A percentile compares a stretch with the other conserved stretches of the same genome.
These are phyloP conservation scores for Helenozyma baotianmanensis DNA, from an alignment of 805 yeast species.

Conservation along the genomic window DNA sequence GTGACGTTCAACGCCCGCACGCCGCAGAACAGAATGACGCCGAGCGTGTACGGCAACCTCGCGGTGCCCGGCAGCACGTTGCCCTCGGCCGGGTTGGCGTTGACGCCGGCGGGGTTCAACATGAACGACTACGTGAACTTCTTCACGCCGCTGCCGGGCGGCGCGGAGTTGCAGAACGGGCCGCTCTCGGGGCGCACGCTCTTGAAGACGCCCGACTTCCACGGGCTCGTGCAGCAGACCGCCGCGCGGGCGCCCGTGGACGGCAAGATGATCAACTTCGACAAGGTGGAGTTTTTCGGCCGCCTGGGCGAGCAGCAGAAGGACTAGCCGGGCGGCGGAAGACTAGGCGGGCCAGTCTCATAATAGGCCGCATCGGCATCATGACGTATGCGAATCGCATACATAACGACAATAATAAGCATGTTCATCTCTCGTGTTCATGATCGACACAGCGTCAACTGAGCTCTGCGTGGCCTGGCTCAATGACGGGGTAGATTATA, in stretches of 20 bases:
- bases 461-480: no score
- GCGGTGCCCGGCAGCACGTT: conserved; percentile 23
- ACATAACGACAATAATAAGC: no score
- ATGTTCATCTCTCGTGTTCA: no score
- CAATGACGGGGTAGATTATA: no score
- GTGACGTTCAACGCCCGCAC: conserved; percentile 23
- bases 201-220: conserved; percentile 40
- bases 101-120: conserved; percentile 66
- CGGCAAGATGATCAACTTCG: conserved; percentile 42
- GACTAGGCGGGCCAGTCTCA: no score
- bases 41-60: conserved; percentile 28
- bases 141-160: conserved; percentile 70
- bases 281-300: conserved; percentile 28
- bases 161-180: conserved; percentile 34
- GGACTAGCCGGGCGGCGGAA: conserved; percentile 12
- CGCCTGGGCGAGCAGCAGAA: conserved; percentile 8
- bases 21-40: conserved; percentile 40
- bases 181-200: conserved; percentile 14
- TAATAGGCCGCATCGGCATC: no score
- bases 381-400: no score
- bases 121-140: conserved; percentile 79
- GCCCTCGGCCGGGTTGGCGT: conserved; percentile 41
- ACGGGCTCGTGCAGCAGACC: conserved; percentile 22
- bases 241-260: conserved; percentile 22
- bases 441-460: no score